A percentile compares a stretch with the other conserved stretches of the same genome.
Evolutionary conservation across 2,329 filamentous ascomycete genomes (phyloP).

Genomic region (Aspergillus caelatus): DNA sequence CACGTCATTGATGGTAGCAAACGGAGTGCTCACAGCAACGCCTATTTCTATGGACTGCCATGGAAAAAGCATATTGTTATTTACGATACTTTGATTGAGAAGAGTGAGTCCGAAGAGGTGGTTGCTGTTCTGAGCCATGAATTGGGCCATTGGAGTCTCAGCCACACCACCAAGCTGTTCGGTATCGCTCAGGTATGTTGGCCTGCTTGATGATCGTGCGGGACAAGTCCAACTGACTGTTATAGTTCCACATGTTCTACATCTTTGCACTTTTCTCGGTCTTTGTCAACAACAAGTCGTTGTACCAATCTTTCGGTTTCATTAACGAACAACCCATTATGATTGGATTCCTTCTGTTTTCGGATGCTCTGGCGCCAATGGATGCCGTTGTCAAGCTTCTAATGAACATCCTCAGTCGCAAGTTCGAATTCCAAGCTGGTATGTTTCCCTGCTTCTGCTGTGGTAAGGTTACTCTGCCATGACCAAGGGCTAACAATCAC

Average conservation of each 20-base stretch:
- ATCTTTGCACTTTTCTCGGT: conserved; percentile 95
- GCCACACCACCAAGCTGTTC: conserved; percentile 90
- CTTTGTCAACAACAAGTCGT: conserved; percentile 91
- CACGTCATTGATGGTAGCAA: conserved; percentile 95
- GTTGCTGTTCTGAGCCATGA: conserved; percentile 95
- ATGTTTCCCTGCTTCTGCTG: conserved; percentile 28
- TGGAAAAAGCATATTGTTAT: conserved; percentile 99
- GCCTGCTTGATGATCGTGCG: background rate
- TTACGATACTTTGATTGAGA: conserved; percentile 96
- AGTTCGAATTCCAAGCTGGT: conserved; percentile 94
- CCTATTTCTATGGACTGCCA: conserved; percentile 94
- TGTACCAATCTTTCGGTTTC: conserved; percentile 93
- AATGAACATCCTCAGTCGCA: conserved; percentile 93
- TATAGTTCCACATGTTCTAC: conserved; percentile 87
- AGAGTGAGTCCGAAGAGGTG: conserved; percentile 88
- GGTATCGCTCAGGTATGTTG: conserved; percentile 74
- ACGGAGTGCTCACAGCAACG: conserved; percentile 84
- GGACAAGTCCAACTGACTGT: conserved; percentile 6
- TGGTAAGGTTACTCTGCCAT: background rate
- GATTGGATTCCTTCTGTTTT: conserved; percentile 96
- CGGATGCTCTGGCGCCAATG: conserved; percentile 90
- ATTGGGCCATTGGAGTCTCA: conserved; percentile 94
- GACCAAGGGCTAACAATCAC: conserved; percentile 21
- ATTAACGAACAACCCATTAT: conserved; percentile 81
- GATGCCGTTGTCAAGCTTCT: conserved; percentile 92